A percentile compares a stretch with the other conserved stretches of the same genome.
Conservation (phyloP, 805 yeast species). For the Lipomyces sp. region DNA sequence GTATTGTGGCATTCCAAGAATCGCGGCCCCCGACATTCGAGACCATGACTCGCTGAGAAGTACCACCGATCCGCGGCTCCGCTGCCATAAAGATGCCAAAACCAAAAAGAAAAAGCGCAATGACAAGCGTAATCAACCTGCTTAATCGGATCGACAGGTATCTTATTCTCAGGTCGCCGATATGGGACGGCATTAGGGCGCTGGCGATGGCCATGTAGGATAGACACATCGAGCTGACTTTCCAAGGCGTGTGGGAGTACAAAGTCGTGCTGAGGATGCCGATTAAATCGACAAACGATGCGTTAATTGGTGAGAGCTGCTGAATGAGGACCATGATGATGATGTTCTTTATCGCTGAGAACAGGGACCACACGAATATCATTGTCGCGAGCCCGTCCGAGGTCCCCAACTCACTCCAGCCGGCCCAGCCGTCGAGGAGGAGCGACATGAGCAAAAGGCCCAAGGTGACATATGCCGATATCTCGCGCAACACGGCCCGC, state of each 20-base stretch:
- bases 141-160: constrained; percentile 27
- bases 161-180: constrained; percentile 24
- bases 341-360: constrained; percentile 34
- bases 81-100: constrained; percentile 22
- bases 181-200: constrained; percentile 27
- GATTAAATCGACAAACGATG: constrained; percentile 36
- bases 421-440: constrained; percentile 36
- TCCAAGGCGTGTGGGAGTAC: constrained; percentile 34
- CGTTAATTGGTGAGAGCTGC: constrained; percentile 36
- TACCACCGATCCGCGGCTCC: constrained; percentile 26
- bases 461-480: constrained; percentile 26
- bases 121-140: constrained; percentile 25
- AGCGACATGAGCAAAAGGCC: constrained; percentile 35
- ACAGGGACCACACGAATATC: constrained; percentile 32
- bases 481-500: constrained; percentile 34
- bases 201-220: constrained; percentile 36
- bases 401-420: constrained; percentile 33
- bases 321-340: constrained; percentile 36
- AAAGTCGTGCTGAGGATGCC: constrained; percentile 34
- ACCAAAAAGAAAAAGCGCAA: constrained; percentile 24
- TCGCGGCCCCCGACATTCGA: constrained; percentile 10
- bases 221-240: constrained; percentile 33
- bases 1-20: constrained; percentile 36
- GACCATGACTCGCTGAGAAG: constrained; percentile 24
- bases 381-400: constrained; percentile 28